These are phyloP conservation scores for Scedosporium minutisporum DNA, from an alignment of 2,329 filamentous ascomycete genomes.

Conservation along the genomic window DNA sequence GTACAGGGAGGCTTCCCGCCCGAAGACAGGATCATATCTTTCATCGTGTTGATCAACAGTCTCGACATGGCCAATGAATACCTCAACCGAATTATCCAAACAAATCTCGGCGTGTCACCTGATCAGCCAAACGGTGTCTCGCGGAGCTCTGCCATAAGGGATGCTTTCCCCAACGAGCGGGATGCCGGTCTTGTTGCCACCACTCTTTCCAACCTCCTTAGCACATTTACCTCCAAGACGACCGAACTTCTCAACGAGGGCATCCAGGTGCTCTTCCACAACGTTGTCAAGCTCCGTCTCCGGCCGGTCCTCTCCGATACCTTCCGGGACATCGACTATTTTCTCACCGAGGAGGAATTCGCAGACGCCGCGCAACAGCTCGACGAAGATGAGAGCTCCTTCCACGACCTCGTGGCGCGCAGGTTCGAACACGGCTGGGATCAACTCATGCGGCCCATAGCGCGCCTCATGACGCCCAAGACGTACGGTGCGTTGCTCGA, in stretches of 20 bases:
- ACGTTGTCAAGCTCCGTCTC: slow-evolving; percentile 76
- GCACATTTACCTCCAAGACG: slow-evolving; percentile 66
- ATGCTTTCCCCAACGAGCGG: slow-evolving; percentile 71
- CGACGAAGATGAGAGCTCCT: slow-evolving; percentile 42
- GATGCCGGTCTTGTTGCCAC: slow-evolving; percentile 62
- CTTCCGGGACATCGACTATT: slow-evolving; percentile 87
- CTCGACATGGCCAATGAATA: slow-evolving; percentile 90
- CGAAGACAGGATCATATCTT: slow-evolving; percentile 79
- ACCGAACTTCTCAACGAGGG: slow-evolving; percentile 76
- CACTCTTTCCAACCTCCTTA: slow-evolving; percentile 58
- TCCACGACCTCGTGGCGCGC: slow-evolving; percentile 60
- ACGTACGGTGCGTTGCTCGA: slow-evolving; percentile 71
- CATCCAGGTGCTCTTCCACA: slow-evolving; percentile 74
- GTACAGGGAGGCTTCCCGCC: slow-evolving; percentile 75
- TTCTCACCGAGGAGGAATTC: slow-evolving; percentile 53
- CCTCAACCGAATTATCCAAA: slow-evolving; percentile 71
- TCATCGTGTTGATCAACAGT: slow-evolving; percentile 91
- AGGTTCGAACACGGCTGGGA: slow-evolving; percentile 84
- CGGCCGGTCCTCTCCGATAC: slow-evolving; percentile 77
- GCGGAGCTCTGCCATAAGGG: slow-evolving; percentile 37
- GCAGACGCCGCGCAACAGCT: slow-evolving; percentile 44
- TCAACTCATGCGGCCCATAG: slow-evolving; percentile 72
- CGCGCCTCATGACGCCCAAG: slow-evolving; percentile 68
- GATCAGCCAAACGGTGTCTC: slow-evolving; percentile 18
- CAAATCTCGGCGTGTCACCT: slow-evolving; percentile 39